Conservation (phyloP, 495 filamentous ascomycete genomes). For the Penicillium mononematosum region DNA sequence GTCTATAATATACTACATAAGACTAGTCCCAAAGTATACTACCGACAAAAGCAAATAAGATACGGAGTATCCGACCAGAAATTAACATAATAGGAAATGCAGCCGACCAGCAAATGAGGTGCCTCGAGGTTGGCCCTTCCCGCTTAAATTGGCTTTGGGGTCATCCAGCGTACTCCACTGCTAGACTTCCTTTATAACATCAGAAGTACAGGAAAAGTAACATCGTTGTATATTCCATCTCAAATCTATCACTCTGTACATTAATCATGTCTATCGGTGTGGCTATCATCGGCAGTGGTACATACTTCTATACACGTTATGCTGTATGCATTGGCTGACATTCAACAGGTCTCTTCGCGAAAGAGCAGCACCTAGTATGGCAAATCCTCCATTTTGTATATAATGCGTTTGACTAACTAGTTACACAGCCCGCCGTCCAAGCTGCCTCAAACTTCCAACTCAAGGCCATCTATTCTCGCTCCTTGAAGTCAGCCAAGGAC, state of each 20-base stretch:
- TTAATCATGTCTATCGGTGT: constrained; percentile 49
- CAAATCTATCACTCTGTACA: not conserved
- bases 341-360: constrained; percentile 48
- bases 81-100: not conserved
- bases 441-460: constrained; percentile 45
- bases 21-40: not conserved
- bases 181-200: not conserved
- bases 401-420: constrained; percentile 6
- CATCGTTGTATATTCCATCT: not conserved
- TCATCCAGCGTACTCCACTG: constrained; percentile 19
- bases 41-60: not conserved
- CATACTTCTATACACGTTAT: constrained; percentile 37
- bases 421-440: constrained; percentile 51
- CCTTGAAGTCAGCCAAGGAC: constrained; percentile 49
- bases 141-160: constrained; percentile 16
- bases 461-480: constrained; percentile 65
- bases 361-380: constrained; percentile 44
- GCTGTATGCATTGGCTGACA: constrained; percentile 12
- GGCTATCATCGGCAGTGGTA: constrained; percentile 68
- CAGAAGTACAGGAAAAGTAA: not conserved
- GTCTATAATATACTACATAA: not conserved
- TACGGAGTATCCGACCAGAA: not conserved
- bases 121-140: constrained; percentile 30
- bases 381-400: constrained; percentile 3
- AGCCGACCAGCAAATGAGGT: constrained; percentile 4